phyloP scores from a whole-genome alignment of 192 early-diverging fungal genomes.

The Entophlyctis luteolus region DNA sequence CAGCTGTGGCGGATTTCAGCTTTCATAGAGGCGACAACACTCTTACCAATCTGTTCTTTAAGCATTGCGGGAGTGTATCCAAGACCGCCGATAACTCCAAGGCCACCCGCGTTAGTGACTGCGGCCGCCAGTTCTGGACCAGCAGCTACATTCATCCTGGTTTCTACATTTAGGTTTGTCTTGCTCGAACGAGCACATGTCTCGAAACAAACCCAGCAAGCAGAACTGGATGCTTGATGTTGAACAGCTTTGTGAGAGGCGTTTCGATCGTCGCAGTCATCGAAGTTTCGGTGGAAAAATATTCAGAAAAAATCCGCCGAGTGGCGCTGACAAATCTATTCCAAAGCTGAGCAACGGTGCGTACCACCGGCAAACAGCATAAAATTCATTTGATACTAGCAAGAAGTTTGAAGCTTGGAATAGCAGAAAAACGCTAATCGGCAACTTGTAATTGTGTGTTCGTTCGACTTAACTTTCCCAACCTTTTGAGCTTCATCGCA shows the following conservation, averaged over 20 bases:
- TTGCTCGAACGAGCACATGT: not conserved
- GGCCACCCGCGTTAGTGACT: conserved; percentile 45
- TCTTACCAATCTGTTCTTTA: conserved; percentile 18
- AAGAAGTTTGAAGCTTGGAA: no score
- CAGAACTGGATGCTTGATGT: conserved; percentile 42
- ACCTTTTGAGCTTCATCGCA: no score
- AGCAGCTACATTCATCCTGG: conserved; percentile 33
- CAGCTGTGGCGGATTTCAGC: not conserved
- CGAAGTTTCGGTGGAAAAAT: no score
- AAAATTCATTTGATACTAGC: no score
- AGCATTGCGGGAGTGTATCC: conserved; percentile 40
- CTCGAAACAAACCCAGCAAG: conserved; percentile 33
- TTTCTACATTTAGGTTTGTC: not conserved
- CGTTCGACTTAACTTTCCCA: no score
- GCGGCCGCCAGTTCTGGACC: conserved; percentile 39
- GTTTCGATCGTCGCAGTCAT: conserved; percentile 30
- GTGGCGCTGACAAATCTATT: no score
- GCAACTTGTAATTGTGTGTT: no score
- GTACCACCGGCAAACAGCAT: no score
- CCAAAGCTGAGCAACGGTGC: no score
- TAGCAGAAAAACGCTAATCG: no score
- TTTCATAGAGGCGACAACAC: conserved; percentile 29
- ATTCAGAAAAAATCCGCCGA: no score
- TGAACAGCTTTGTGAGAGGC: conserved; percentile 40
- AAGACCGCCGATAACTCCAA: conserved; percentile 40